Base-by-base conservation (phyloP, 768 basidiomycete species). In the Dioszegia hungarica region DNA sequence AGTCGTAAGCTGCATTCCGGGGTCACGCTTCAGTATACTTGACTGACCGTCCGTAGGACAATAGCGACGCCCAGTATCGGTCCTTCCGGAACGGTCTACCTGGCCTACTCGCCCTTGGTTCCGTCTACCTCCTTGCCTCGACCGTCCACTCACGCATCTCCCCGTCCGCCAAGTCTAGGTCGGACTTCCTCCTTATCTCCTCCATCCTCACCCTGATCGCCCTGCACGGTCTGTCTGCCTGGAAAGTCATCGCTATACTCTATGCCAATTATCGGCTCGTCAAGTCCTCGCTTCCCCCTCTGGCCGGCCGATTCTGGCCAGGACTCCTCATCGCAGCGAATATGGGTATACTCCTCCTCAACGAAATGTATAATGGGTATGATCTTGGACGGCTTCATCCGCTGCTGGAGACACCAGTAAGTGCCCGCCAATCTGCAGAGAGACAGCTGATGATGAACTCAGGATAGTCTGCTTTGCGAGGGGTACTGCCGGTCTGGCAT, bases 401-500 rank as follows among this genome's bases (percentile, higher is more conserved):
- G 0, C 72, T 77, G 2, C 70, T 94, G 27, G 80, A 76, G 11
- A 76, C 79, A 9, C 75, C 94, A 70, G 92, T 92, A 68, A 56
- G 86, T 68, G n/a, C 11, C 20, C 33, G 51, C 52, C 38, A 60
- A 8, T 27, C 28, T 22, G 25, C n/a, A 43, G 20, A 20, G 9
- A 41, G 31, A 20, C 45, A 15, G 28, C 54, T 57, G 40, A 57
- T 50, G 19, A 40, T 58, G 45, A 56, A n/a, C 27, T n/a, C 29
- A 25, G n/a, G 22, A 81, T 63, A 78, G 81, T 72, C 78, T 50
- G 45, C 44, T 0, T 61, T 69, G 34, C 44, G 36, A 6, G 95
- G 95, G 5, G 77, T 89, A 17, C 86, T 93, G 59, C 88, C 92
- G 11, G 82, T 91, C 19, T 99, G 95, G 95, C 84, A 97, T 63